These are phyloP conservation scores for Arachis hypogaea DNA, from an alignment of 306 rosid species.

Conservation along the genomic window DNA sequence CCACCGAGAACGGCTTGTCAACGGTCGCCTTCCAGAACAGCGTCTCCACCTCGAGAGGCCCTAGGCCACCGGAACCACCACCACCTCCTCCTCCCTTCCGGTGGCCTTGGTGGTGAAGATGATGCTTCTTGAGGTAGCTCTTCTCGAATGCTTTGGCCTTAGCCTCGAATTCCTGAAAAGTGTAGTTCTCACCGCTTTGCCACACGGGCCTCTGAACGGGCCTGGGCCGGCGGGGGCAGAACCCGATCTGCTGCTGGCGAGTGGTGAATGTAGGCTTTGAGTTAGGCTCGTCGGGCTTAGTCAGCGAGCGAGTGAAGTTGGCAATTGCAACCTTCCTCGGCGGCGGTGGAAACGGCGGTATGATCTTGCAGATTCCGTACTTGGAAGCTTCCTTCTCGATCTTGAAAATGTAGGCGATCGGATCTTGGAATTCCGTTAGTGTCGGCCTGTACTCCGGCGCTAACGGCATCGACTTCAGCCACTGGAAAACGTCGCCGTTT, in stretches of 20 bases:
- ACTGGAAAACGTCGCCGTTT: conserved; percentile 71
- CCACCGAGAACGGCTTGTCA: conserved; percentile 90
- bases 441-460: conserved; percentile 91
- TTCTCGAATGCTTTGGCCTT: conserved; percentile 87
- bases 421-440: conserved; percentile 90
- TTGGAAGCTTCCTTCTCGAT: conserved; percentile 96
- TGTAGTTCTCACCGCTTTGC: conserved; percentile 93
- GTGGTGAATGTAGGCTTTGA: conserved; percentile 78
- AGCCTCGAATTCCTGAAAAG: conserved; percentile 71
- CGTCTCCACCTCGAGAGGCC: conserved; percentile 74
- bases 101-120: not conserved
- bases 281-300: not conserved
- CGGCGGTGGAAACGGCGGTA: conserved; percentile 82
- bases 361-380: conserved; percentile 96
- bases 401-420: conserved; percentile 95
- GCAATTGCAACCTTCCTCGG: conserved; percentile 79
- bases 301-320: conserved; percentile 70
- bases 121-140: conserved; percentile 57
- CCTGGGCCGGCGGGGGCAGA: conserved; percentile 76
- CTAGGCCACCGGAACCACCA: conserved; percentile 23
- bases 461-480: conserved; percentile 85
- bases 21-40: conserved; percentile 93
- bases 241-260: conserved; percentile 99
- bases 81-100: conserved; percentile 39
- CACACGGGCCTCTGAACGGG: conserved; percentile 93